These are phyloP conservation scores for Candida anglica DNA, from an alignment of 805 yeast genomes.

Conservation along the genomic window DNA sequence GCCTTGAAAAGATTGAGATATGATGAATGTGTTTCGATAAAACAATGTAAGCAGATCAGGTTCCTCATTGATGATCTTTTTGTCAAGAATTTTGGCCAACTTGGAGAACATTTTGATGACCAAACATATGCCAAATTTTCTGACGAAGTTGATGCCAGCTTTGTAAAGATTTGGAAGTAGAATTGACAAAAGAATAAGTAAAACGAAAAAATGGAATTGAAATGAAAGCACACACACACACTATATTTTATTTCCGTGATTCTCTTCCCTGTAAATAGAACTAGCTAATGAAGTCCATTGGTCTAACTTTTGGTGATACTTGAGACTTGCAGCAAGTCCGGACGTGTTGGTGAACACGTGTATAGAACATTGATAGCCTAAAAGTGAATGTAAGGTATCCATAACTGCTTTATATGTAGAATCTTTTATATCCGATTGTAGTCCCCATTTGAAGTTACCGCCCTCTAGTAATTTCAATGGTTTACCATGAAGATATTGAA, in stretches of 20 bases:
- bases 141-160: conserved; percentile 1
- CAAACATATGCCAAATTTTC: neutral
- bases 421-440: too few species aligned
- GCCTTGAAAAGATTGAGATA: conserved; percentile 33
- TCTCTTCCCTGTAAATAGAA: too few species aligned
- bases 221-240: too few species aligned
- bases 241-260: too few species aligned
- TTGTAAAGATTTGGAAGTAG: conserved; percentile 1
- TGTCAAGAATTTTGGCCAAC: conserved; percentile 29
- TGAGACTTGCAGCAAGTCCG: conserved; percentile 57
- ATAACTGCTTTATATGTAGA: too few species aligned
- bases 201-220: neutral
- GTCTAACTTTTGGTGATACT: conserved; percentile 39
- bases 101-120: conserved; percentile 1
- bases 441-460: conserved; percentile 52
- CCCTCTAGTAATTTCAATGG: neutral
- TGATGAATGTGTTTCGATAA: conserved; percentile 29
- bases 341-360: conserved; percentile 73
- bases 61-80: conserved; percentile 32
- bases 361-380: conserved; percentile 19
- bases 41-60: conserved; percentile 35
- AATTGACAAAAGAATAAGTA: neutral
- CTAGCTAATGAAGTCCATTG: conserved; percentile 50
- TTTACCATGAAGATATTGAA: conserved; percentile 22
- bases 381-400: conserved; percentile 10